These are phyloP conservation scores for Favolaschia claudopus DNA, from an alignment of 768 basidiomycete genomes.

Conservation along the genomic window DNA sequence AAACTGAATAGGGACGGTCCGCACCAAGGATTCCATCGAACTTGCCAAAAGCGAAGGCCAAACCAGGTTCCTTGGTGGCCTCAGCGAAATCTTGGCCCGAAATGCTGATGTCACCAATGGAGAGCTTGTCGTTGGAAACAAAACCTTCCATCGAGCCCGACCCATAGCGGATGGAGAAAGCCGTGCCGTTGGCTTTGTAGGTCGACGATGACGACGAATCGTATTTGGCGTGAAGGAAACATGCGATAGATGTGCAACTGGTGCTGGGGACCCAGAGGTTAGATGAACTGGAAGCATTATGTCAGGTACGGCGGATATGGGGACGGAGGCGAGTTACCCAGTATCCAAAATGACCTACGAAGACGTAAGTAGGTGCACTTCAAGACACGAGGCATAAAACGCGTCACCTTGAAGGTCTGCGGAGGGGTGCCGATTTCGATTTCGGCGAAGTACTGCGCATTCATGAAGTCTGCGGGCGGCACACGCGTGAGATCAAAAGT, in stretches of 20 bases:
- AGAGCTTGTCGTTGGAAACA: slow-evolving; percentile 82
- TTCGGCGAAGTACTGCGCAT: slow-evolving; percentile 95
- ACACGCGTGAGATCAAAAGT: slow-evolving; percentile 13
- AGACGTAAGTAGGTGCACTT: slow-evolving; percentile 38
- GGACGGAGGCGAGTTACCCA: slow-evolving; percentile 53
- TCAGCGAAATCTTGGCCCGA: slow-evolving; percentile 89
- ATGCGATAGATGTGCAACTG: slow-evolving; percentile 86
- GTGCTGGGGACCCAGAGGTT: slow-evolving; percentile 94
- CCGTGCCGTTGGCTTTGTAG: slow-evolving; percentile 88
- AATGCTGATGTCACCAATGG: slow-evolving; percentile 85
- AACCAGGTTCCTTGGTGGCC: slow-evolving; percentile 94
- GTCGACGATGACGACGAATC: slow-evolving; percentile 80
- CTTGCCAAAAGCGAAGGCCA: slow-evolving; percentile 97
- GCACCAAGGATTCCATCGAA: slow-evolving; percentile 43
- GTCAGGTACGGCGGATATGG: slow-evolving; percentile 13
- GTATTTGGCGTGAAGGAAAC: slow-evolving; percentile 95
- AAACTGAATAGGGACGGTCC: background rate
- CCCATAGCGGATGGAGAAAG: slow-evolving; percentile 93
- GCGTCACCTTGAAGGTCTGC: slow-evolving; percentile 64
- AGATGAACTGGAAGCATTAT: slow-evolving; percentile 62
- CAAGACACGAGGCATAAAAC: background rate
- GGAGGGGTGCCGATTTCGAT: slow-evolving; percentile 86
- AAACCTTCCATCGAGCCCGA: slow-evolving; percentile 97
- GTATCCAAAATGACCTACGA: slow-evolving; percentile 98
- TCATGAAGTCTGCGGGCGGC: slow-evolving; percentile 84